Conservation (phyloP, 1,139 yeast genomes). For the Hyphopichia wangnamkhiaoensis region DNA sequence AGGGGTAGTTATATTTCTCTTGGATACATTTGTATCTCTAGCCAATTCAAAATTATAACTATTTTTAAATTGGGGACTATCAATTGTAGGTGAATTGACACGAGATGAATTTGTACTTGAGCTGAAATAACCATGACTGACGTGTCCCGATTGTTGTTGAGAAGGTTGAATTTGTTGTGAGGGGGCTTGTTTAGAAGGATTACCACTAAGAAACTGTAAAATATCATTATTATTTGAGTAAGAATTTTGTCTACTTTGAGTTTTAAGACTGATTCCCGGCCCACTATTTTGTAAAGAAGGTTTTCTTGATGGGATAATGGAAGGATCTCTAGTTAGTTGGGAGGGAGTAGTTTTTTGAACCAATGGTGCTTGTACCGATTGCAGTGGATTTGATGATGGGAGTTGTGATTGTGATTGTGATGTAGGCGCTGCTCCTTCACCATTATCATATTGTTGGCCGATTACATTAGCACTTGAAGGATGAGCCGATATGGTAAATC, state of each 20-base stretch:
- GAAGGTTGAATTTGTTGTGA: background rate
- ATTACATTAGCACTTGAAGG: constrained; percentile 33
- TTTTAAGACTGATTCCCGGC: background rate
- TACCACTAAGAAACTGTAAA: constrained; percentile 5
- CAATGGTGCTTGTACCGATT: constrained; percentile 1
- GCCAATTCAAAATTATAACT: constrained; percentile 1
- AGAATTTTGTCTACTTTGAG: constrained; percentile 5
- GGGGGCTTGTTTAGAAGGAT: background rate
- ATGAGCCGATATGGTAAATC: constrained; percentile 50
- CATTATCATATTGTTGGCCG: background rate
- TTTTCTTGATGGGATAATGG: constrained; percentile 4
- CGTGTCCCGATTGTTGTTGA: background rate
- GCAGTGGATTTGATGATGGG: constrained; percentile 3
- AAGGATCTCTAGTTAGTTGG: constrained; percentile 2
- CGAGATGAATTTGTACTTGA: constrained; percentile 11
- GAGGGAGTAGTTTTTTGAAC: background rate
- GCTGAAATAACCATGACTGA: constrained; percentile 7
- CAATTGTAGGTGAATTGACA: constrained; percentile 13
- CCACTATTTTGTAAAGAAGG: constrained; percentile 2
- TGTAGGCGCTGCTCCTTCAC: no score
- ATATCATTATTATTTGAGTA: constrained; percentile 3
- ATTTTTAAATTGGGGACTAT: constrained; percentile 6
- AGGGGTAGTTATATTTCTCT: constrained; percentile 9
- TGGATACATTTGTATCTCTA: constrained; percentile 1
- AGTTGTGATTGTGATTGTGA: constrained; percentile 2